Conservation (phyloP, 495 filamentous ascomycete genomes). For the Cercophora scortea region DNA sequence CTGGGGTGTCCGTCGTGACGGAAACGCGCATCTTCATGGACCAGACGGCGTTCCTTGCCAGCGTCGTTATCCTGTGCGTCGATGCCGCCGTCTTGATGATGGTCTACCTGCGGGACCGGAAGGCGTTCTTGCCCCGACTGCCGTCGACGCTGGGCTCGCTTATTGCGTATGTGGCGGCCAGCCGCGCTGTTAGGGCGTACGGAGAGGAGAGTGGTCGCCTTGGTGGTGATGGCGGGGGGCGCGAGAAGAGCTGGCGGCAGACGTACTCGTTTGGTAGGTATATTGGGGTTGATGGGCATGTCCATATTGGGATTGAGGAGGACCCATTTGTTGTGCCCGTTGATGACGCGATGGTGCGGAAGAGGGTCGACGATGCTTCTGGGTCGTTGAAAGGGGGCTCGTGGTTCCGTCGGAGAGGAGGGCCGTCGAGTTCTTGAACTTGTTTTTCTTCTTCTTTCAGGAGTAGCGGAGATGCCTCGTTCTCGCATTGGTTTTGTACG, state of each 20-base stretch:
- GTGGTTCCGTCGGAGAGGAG: neutral
- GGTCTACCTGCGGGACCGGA: constrained; percentile 23
- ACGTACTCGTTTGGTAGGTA: constrained; percentile 35
- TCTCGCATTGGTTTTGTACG: too few species aligned
- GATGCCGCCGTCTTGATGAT: constrained; percentile 27
- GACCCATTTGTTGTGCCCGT: constrained; percentile 23
- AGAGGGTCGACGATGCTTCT: neutral
- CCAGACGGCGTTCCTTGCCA: constrained; percentile 20
- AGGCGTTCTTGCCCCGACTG: constrained; percentile 24
- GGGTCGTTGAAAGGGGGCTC: neutral
- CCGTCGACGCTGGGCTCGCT: constrained; percentile 34
- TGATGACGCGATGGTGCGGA: neutral
- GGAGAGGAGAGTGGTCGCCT: neutral
- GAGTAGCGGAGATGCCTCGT: too few species aligned
- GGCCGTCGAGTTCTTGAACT: neutral
- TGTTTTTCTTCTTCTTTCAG: neutral
- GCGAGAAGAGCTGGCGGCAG: neutral
- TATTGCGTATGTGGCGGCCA: constrained; percentile 22
- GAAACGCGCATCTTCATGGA: constrained; percentile 33
- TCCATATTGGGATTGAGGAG: constrained; percentile 37
- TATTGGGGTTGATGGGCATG: constrained; percentile 33
- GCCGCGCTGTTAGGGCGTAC: constrained; percentile 15
- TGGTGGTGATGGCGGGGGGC: neutral
- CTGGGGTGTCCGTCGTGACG: neutral
- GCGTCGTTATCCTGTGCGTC: constrained; percentile 20